Evolutionary conservation across 148 eudicot genomes (phyloP), one percentile per base, ranked within the genome.

Genomic region (Mesembryanthemum crystallinum): DNA sequence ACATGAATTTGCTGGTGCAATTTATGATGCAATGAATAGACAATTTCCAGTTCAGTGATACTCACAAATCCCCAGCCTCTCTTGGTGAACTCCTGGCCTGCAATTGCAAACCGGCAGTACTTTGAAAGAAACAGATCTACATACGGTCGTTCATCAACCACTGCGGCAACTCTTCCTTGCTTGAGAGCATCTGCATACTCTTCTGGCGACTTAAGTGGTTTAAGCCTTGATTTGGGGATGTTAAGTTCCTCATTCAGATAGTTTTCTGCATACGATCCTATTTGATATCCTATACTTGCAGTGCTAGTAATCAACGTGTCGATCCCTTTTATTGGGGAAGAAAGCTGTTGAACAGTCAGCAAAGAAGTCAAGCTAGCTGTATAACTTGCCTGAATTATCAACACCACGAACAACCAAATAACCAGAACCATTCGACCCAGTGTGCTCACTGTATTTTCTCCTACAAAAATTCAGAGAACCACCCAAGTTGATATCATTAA

Each of bases 31-130:
- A 52, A 27, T 30, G 28, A 51, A 0, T 4, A 61, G 23, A 54
- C n/a, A 14, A 15, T n/a, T 37, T 27, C 10, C 24, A 37, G 37
- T 52, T 75, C 11, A 72, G 77, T 69, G 57, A 81, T 69, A 89
- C 98, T 94, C 78, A 92, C 95, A 79, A 94, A 94, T 58, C 98
- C 98, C 98, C 98, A 94, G 0, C 96, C 91, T 28, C 88, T 76
- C 80, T 82, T 90, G 5, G 97, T 90, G 83, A 94, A 94, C 73
- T 87, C 88, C 74, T 74, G 92, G 35, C 97, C 97, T 2, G 89
- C 91, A 60, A 83, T 73, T 45, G 87, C 78, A 80, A 89, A 92
- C 69, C 70, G 73, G 83, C 98, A 92, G 64, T 89, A 11, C 42
- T 58, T 82, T 1, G 97, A 80, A 57, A 92, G 86, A 76, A 94